phyloP scores from a whole-genome alignment of 352 stramenopile species.

The Thalassiosira exigua region DNA sequence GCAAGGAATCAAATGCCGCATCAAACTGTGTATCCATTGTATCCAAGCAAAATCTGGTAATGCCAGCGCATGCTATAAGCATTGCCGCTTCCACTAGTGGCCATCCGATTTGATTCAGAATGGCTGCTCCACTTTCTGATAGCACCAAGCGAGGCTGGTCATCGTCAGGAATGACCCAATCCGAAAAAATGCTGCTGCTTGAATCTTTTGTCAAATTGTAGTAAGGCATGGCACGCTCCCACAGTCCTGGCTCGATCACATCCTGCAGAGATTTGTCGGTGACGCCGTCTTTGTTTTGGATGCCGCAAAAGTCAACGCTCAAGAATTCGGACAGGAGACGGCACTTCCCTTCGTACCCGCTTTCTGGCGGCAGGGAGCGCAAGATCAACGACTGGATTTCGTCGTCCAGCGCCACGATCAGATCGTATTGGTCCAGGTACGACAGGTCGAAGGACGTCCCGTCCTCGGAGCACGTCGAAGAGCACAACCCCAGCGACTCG shows the following conservation, averaged over 20 bases:
- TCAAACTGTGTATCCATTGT: conserved; percentile 26
- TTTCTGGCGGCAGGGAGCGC: conserved; percentile 10
- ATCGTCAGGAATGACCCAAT: conserved; percentile 9
- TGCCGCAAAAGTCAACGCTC: conserved; percentile 28
- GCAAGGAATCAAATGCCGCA: conserved; percentile 1
- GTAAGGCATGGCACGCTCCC: conserved; percentile 14
- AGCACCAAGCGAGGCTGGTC: conserved; percentile 20
- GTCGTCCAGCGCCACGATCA: conserved; percentile 31
- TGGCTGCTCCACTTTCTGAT: conserved; percentile 15
- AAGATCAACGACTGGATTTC: conserved; percentile 27
- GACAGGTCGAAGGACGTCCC: conserved; percentile 24
- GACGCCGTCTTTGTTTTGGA: conserved; percentile 5
- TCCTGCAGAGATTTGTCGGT: neutral
- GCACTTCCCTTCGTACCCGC: conserved; percentile 20
- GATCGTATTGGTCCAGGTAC: conserved; percentile 27
- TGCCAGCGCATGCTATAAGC: conserved; percentile 25
- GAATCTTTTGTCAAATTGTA: conserved; percentile 7
- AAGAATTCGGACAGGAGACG: conserved; percentile 24
- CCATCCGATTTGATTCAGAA: conserved; percentile 23
- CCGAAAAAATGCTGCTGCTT: conserved; percentile 3
- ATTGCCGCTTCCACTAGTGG: conserved; percentile 30
- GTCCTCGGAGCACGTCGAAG: conserved; percentile 1
- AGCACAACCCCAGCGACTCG: conserved; percentile 16
- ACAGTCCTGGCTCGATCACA: conserved; percentile 24
- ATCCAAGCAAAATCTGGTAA: conserved; percentile 29